These are phyloP conservation scores for Globisporangium splendens DNA, from an alignment of 352 stramenopile species.

Conservation along the genomic window DNA sequence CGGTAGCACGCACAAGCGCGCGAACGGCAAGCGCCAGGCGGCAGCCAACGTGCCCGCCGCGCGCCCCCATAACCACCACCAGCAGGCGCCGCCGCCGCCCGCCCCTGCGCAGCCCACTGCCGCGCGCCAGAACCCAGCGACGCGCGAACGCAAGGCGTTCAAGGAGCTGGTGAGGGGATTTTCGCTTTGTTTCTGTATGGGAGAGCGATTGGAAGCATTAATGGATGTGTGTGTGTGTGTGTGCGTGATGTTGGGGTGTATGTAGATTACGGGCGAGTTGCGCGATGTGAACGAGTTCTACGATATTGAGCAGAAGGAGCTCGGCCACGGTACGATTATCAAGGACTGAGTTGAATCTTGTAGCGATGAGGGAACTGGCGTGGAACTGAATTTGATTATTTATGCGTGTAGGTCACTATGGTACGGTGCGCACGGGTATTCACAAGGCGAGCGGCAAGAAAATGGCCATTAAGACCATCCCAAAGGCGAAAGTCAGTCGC, in stretches of 20 bases:
- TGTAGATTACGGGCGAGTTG: slow-evolving; percentile 79
- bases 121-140: slow-evolving; percentile 32
- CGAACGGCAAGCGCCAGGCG: slow-evolving; percentile 29
- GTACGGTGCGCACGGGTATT: slow-evolving; percentile 95
- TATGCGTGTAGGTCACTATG: slow-evolving; percentile 88
- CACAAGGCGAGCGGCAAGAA: slow-evolving; percentile 91
- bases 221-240: slow-evolving; percentile 1
- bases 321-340: slow-evolving; percentile 52
- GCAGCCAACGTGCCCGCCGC: slow-evolving; percentile 9
- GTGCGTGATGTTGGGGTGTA: neutral
- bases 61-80: slow-evolving; percentile 17
- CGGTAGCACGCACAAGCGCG: slow-evolving; percentile 27
- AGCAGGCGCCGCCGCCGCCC: slow-evolving; percentile 16
- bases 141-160: slow-evolving; percentile 52
- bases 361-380: too few relatives aligned
- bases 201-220: neutral
- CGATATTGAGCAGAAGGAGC: slow-evolving; percentile 87
- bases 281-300: slow-evolving; percentile 84
- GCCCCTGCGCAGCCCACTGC: slow-evolving; percentile 16
- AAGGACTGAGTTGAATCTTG: neutral
- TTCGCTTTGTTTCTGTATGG: slow-evolving; percentile 1
- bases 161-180: slow-evolving; percentile 63
- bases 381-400: too few relatives aligned
- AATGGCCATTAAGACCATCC: slow-evolving; percentile 99
- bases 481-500: slow-evolving; percentile 94